Evolutionary conservation across 345 rosid species (phyloP).

Genomic region (Atalantia buxifolia): DNA sequence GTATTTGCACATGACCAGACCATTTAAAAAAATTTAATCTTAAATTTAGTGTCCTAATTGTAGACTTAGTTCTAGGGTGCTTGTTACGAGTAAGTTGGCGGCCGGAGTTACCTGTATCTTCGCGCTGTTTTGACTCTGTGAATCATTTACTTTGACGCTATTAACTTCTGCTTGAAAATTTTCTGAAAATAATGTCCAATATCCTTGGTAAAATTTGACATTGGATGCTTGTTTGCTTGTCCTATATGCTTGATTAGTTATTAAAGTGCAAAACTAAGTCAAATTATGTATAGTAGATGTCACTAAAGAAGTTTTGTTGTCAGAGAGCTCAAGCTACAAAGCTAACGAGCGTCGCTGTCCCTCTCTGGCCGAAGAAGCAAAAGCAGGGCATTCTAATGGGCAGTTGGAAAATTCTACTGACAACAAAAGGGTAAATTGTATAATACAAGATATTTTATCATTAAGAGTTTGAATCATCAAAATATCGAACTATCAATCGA

Average conservation of each 20-base stretch:
- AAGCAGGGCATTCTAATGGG: slow-evolving; percentile 33
- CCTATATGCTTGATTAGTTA: background rate
- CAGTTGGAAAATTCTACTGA: slow-evolving; percentile 33
- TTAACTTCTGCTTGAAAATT: background rate
- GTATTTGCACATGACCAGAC: background rate
- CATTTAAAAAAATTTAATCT: no score
- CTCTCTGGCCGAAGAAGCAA: slow-evolving; percentile 38
- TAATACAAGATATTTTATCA: slow-evolving; percentile 79
- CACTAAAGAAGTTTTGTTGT: slow-evolving; percentile 22
- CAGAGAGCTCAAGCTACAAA: slow-evolving; percentile 76
- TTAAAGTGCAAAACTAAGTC: background rate
- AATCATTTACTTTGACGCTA: background rate
- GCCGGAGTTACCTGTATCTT: background rate
- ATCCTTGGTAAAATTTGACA: background rate
- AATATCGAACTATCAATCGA: slow-evolving; percentile 75
- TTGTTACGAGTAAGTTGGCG: background rate
- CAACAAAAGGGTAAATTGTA: slow-evolving; percentile 41
- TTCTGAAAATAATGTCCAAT: background rate
- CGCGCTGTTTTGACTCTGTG: background rate
- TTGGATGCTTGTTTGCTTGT: background rate
- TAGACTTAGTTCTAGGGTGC: slow-evolving; percentile 6
- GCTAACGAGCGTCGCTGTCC: slow-evolving; percentile 45
- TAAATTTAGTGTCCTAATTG: background rate
- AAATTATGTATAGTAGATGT: slow-evolving; percentile 4
- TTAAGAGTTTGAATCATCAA: slow-evolving; percentile 87